Evolutionary conservation across 2,329 filamentous ascomycete species (phyloP).

Genomic region (Fusarium graminum): DNA sequence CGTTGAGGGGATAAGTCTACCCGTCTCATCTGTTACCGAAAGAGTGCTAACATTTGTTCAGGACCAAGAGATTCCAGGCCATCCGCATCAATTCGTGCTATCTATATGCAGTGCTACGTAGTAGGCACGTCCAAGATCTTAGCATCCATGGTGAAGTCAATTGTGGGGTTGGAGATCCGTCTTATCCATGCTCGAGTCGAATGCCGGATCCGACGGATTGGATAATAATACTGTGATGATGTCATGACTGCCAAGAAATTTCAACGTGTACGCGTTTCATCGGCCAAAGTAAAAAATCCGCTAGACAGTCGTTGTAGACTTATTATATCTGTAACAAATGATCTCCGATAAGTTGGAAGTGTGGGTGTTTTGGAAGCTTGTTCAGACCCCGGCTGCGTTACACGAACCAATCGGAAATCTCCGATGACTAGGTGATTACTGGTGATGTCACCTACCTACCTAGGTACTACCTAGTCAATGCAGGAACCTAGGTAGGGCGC

Average conservation of each 20-base stretch:
- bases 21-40: constrained; percentile 28
- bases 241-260: constrained; percentile 31
- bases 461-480: constrained; percentile 12
- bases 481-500: constrained; percentile 38
- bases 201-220: constrained; percentile 22
- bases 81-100: background rate
- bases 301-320: constrained; percentile 7
- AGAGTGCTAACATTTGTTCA: constrained; percentile 49
- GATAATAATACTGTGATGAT: constrained; percentile 26
- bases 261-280: constrained; percentile 3
- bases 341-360: constrained; percentile 8
- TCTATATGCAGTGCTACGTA: background rate
- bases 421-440: constrained; percentile 19
- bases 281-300: background rate
- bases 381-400: constrained; percentile 17
- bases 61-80: constrained; percentile 14
- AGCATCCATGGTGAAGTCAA: constrained; percentile 1
- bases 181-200: background rate
- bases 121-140: constrained; percentile 4
- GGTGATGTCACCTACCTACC: constrained; percentile 38
- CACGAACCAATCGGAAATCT: constrained; percentile 25
- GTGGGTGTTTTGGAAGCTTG: constrained; percentile 33
- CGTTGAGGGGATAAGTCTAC: constrained; percentile 64
- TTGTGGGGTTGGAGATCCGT: constrained; percentile 25
- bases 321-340: constrained; percentile 27